Conservation (phyloP, 345 rosid species). For the Brassica nigra region DNA sequence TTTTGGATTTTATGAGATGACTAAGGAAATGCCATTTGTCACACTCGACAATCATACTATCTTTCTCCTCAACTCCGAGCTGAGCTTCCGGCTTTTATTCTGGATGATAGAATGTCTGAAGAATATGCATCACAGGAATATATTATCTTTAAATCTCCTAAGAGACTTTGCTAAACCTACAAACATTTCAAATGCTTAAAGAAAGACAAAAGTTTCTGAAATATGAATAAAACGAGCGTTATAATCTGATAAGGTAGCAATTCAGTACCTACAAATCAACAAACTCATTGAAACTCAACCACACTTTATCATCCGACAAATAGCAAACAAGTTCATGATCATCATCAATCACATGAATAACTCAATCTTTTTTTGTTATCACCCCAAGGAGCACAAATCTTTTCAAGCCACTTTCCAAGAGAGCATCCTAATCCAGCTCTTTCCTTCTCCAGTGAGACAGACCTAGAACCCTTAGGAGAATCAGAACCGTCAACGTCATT, state of each 20-base stretch:
- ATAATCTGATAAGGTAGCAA: neutral
- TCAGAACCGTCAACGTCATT: constrained; percentile 30
- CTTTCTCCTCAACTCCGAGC: too few species aligned
- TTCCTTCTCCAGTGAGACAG: constrained; percentile 41
- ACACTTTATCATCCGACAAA: neutral
- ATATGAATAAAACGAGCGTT: neutral
- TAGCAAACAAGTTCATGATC: constrained; percentile 16
- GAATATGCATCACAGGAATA: too few species aligned
- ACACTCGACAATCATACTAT: too few species aligned
- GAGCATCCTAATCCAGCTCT: constrained; percentile 46
- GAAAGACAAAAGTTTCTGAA: neutral
- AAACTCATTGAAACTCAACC: neutral
- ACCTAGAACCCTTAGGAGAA: constrained; percentile 5
- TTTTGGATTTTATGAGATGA: too few species aligned
- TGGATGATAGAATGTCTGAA: too few species aligned
- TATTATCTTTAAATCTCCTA: neutral
- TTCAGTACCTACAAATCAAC: constrained; percentile 16
- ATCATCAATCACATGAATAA: neutral
- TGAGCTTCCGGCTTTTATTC: too few species aligned
- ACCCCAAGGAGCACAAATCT: constrained; percentile 47
- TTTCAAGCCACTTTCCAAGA: constrained; percentile 55
- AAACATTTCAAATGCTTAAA: neutral
- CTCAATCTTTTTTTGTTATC: constrained; percentile 34
- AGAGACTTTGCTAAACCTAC: neutral
- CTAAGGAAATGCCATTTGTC: neutral